Conservation (phyloP, 148 eudicot species). For the Chenopodium suecicum region DNA sequence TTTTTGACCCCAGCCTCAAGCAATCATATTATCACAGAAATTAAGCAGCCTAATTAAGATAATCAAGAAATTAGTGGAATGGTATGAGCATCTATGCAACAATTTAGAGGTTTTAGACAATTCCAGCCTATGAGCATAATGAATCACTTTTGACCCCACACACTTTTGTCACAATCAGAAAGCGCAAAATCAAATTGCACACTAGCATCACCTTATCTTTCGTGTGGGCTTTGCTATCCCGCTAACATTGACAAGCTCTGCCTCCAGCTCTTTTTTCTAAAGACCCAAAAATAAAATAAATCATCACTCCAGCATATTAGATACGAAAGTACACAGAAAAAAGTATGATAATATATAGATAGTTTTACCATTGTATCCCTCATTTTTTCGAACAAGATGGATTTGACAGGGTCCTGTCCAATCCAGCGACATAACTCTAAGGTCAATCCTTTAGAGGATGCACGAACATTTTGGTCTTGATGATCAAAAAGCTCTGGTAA, state of each 20-base stretch:
- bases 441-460: conserved; percentile 97
- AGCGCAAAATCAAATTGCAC: background rate
- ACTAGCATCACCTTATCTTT: conserved; percentile 66
- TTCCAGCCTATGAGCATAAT: background rate
- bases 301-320: conserved; percentile 13
- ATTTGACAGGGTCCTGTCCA: conserved; percentile 95
- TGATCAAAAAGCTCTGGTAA: conserved; percentile 99
- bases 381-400: conserved; percentile 95
- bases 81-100: background rate
- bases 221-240: conserved; percentile 87
- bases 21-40: too few species aligned
- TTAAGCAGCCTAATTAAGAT: too few species aligned
- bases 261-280: conserved; percentile 99
- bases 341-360: background rate
- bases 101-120: background rate
- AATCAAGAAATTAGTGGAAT: background rate
- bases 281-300: conserved; percentile 6
- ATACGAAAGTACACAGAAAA: background rate
- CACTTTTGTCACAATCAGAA: background rate
- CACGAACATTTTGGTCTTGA: conserved; percentile 99
- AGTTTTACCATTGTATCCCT: conserved; percentile 91
- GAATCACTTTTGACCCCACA: background rate
- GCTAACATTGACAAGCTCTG: conserved; percentile 86
- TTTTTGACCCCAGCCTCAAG: too few species aligned
- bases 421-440: conserved; percentile 99